Conservation (phyloP, 495 filamentous ascomycete species). For the Podospora sp. region DNA sequence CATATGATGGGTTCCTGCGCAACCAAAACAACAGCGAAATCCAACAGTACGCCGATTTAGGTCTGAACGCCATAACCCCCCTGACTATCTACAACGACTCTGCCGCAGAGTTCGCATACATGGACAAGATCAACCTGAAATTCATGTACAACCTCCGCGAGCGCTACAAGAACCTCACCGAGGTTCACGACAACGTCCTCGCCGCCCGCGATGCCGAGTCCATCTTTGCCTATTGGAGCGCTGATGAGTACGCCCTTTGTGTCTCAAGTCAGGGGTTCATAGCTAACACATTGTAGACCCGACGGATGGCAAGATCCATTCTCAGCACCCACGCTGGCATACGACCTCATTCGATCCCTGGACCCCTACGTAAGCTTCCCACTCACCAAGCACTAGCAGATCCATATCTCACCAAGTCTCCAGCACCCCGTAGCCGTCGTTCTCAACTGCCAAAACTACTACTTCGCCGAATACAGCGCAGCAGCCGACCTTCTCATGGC, state of each 20-base stretch:
- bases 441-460: slow-evolving; percentile 72
- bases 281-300: slow-evolving; percentile 33
- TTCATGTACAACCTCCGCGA: slow-evolving; percentile 68
- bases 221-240: slow-evolving; percentile 68
- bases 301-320: slow-evolving; percentile 67
- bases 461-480: slow-evolving; percentile 61
- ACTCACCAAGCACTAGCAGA: neutral
- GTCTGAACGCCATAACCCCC: slow-evolving; percentile 48
- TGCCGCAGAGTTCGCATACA: slow-evolving; percentile 53
- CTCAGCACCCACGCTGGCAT: slow-evolving; percentile 40
- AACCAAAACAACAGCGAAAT: slow-evolving; percentile 46
- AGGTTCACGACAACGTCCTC: slow-evolving; percentile 55
- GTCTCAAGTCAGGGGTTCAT: neutral
- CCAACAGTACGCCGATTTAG: slow-evolving; percentile 52
- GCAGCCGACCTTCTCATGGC: slow-evolving; percentile 68
- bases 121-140: slow-evolving; percentile 60
- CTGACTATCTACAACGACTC: slow-evolving; percentile 45
- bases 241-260: slow-evolving; percentile 53
- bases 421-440: slow-evolving; percentile 64
- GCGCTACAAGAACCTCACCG: slow-evolving; percentile 59
- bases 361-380: slow-evolving; percentile 56
- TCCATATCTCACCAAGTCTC: neutral
- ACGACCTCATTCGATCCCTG: slow-evolving; percentile 52
- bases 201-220: slow-evolving; percentile 53
- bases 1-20: slow-evolving; percentile 58